These are phyloP conservation scores for Pezicula radicicola DNA, from an alignment of 2,329 filamentous ascomycete species.

Conservation along the genomic window DNA sequence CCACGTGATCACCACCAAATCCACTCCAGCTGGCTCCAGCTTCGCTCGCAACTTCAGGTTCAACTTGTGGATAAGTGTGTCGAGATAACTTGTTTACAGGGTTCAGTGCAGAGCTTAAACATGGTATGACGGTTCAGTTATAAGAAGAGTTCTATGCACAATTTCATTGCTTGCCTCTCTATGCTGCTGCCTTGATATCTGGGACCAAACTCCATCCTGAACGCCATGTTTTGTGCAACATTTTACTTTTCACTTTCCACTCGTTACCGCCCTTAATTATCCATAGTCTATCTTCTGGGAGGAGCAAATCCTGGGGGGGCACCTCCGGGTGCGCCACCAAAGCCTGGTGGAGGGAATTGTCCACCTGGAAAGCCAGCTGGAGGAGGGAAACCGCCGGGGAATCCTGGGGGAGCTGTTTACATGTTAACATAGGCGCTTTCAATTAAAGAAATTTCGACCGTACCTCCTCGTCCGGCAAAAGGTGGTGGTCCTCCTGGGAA, in stretches of 20 bases:
- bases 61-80: too few species aligned
- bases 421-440: neutral
- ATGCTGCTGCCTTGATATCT: neutral
- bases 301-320: slow-evolving; percentile 46
- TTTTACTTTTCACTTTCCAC: slow-evolving; percentile 6
- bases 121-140: neutral
- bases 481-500: slow-evolving; percentile 51
- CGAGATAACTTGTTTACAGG: too few species aligned
- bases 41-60: too few species aligned
- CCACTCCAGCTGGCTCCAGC: too few species aligned
- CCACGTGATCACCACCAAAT: neutral
- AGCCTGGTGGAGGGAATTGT: slow-evolving; percentile 70
- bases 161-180: slow-evolving; percentile 5
- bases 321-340: slow-evolving; percentile 23
- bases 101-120: too few species aligned
- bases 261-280: neutral
- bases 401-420: slow-evolving; percentile 35
- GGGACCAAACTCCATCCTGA: slow-evolving; percentile 13
- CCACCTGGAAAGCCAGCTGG: slow-evolving; percentile 54
- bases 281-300: slow-evolving; percentile 26
- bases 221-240: slow-evolving; percentile 22
- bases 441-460: slow-evolving; percentile 31
- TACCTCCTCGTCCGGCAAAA: slow-evolving; percentile 52
- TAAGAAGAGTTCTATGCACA: neutral
- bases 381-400: slow-evolving; percentile 48